Conservation (phyloP, 2,329 filamentous ascomycete species). For the Trichoderma koningii region DNA sequence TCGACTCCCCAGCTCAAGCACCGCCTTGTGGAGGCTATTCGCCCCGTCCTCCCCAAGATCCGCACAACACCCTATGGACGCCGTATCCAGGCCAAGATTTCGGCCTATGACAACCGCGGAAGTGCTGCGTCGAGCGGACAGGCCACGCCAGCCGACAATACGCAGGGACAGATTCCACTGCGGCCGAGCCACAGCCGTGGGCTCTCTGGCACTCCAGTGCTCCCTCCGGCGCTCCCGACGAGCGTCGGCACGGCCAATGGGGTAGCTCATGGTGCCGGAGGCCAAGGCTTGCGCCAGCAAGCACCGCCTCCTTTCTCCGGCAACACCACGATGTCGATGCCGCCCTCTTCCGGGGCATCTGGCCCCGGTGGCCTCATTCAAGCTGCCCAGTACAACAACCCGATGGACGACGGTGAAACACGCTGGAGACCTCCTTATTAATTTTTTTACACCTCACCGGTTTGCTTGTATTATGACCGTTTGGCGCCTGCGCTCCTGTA, state of each 20-base stretch:
- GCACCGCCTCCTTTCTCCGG: slow-evolving; percentile 41
- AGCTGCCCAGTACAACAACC: slow-evolving; percentile 38
- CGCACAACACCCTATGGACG: slow-evolving; percentile 92
- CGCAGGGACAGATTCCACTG: slow-evolving; percentile 56
- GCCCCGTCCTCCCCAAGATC: slow-evolving; percentile 80
- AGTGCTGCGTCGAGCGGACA: slow-evolving; percentile 51
- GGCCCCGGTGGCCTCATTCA: slow-evolving; percentile 33
- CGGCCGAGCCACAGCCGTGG: slow-evolving; percentile 49
- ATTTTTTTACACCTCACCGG: slow-evolving; percentile 32
- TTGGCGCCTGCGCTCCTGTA: slow-evolving; percentile 29
- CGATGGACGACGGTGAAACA: slow-evolving; percentile 39
- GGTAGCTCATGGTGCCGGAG: slow-evolving; percentile 30
- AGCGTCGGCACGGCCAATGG: slow-evolving; percentile 31
- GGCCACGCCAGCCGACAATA: slow-evolving; percentile 54
- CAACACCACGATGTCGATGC: slow-evolving; percentile 38
- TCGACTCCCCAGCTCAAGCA: slow-evolving; percentile 72
- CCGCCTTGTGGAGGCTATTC: slow-evolving; percentile 79
- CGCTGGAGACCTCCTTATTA: slow-evolving; percentile 45
- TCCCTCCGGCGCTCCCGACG: slow-evolving; percentile 36
- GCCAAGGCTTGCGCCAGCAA: slow-evolving; percentile 38
- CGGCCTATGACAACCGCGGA: slow-evolving; percentile 56
- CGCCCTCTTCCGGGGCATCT: slow-evolving; percentile 37
- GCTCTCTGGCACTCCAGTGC: slow-evolving; percentile 45
- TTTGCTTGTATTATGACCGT: slow-evolving; percentile 41
- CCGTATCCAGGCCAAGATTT: slow-evolving; percentile 87